phyloP scores from a whole-genome alignment of 2,329 filamentous ascomycete species.

The Parafenestella ontariensis region DNA sequence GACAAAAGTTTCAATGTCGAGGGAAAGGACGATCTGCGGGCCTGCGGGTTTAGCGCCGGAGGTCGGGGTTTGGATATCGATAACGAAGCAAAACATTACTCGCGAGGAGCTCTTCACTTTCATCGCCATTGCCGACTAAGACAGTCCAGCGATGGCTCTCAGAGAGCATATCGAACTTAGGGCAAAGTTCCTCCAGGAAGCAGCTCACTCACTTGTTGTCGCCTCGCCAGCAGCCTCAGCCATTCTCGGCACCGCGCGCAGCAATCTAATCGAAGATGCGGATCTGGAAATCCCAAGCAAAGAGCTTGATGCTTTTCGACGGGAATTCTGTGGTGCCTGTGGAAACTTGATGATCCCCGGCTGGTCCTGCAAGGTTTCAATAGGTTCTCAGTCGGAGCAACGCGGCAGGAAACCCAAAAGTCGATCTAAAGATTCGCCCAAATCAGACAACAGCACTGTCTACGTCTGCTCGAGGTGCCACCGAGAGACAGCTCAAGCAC shows the following conservation, averaged over 20 bases:
- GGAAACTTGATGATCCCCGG: conserved; percentile 48
- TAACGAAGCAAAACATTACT: conserved; percentile 9
- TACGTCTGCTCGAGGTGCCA: conserved; percentile 43
- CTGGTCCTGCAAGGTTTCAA: conserved; percentile 39
- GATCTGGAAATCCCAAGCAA: conserved; percentile 33
- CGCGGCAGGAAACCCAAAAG: conserved; percentile 5
- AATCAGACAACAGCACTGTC: conserved; percentile 25
- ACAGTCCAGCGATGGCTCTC: conserved; percentile 24
- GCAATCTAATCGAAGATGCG: conserved; percentile 37
- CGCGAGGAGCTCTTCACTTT: conserved; percentile 16
- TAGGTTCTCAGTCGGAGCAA: conserved; percentile 1
- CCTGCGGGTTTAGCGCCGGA: conserved; percentile 32
- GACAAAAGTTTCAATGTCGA: background rate
- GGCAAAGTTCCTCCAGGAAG: conserved; percentile 43
- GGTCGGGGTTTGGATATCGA: conserved; percentile 25
- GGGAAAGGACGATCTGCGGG: conserved; percentile 12
- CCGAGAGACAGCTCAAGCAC: conserved; percentile 35
- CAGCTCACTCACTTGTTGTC: conserved; percentile 40
- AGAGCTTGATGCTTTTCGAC: conserved; percentile 38
- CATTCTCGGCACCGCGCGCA: conserved; percentile 37
- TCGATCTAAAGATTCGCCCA: conserved; percentile 9
- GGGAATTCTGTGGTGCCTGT: conserved; percentile 47
- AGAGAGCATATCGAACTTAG: conserved; percentile 26
- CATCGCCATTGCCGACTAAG: conserved; percentile 8
- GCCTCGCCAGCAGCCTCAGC: conserved; percentile 45